phyloP scores from a whole-genome alignment of 1,284 basidiomycete genomes.

The Austroboletus novae-zelandiae region DNA sequence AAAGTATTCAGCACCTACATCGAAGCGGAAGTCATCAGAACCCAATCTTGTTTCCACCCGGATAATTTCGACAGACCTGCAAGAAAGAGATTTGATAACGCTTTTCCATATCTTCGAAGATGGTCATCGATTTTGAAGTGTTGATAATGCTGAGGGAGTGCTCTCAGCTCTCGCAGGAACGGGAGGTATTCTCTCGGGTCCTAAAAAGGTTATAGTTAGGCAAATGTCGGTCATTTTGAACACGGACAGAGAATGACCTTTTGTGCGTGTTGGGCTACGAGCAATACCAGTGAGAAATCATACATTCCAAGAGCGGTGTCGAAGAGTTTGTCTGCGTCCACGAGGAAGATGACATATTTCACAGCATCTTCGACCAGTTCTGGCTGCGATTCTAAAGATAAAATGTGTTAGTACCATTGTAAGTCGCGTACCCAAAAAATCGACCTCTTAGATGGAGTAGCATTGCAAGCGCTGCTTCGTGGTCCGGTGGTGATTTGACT shows the following conservation, averaged over 20 bases:
- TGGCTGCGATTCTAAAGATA: slow-evolving; percentile 58
- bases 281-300: slow-evolving; percentile 92
- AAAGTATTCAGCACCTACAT: slow-evolving; percentile 59
- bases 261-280: slow-evolving; percentile 97
- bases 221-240: background rate
- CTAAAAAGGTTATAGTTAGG: slow-evolving; percentile 39
- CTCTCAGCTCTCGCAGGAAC: slow-evolving; percentile 87
- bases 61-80: slow-evolving; percentile 52
- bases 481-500: slow-evolving; percentile 89
- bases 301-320: slow-evolving; percentile 98
- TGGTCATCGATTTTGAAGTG: slow-evolving; percentile 93
- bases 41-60: background rate
- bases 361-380: slow-evolving; percentile 91
- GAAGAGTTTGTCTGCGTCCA: slow-evolving; percentile 90
- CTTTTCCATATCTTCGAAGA: slow-evolving; percentile 74
- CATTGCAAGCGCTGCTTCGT: slow-evolving; percentile 80
- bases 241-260: slow-evolving; percentile 53
- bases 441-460: slow-evolving; percentile 79
- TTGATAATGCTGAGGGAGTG: slow-evolving; percentile 82
- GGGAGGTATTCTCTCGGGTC: slow-evolving; percentile 98
- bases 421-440: slow-evolving; percentile 1
- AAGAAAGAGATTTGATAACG: slow-evolving; percentile 71
- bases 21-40: slow-evolving; percentile 8
- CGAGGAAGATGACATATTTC: slow-evolving; percentile 98
- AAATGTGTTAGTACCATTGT: background rate